Base-by-base conservation (phyloP, 1,284 basidiomycete species). In the Ganoderma multipileum region DNA sequence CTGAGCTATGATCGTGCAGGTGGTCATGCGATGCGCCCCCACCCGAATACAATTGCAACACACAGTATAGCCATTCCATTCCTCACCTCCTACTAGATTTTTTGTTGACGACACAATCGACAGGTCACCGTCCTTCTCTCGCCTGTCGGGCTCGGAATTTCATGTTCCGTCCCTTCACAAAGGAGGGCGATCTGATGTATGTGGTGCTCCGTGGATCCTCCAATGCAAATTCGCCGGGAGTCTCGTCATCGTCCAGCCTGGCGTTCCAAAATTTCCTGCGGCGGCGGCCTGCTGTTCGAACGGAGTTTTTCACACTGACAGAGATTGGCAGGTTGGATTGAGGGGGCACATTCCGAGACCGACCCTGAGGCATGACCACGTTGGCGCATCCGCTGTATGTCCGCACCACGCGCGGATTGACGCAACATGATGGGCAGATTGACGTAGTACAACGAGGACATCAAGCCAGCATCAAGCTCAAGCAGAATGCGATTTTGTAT, bases 401-500 rank as follows among this genome's bases (percentile, higher is more conserved):
- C 55, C 55, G 30, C 55, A 20, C 33, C 18, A 7, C 55, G 55
- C 18, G 55, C 18, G 28, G 16, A 33, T 18, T 33, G 28, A 30
- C 16, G 30, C 30, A 18, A 57, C 3, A 3, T 18, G 55, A 20
- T 36, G 55, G 23, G 6, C 33, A 57, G 55, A 36, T 57, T 14
- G 18, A 57, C 33, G 30, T 20, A 83, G 67, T 83, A 81, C 68
- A 74, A 77, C 1, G 73, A 77, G 33, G 82, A 81, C 6, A 77
- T 84, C 59, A 68, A 73, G 12, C 26, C 68, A 73, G 12, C 26
- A 73, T 9, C 78, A 79, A n/a, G n/a, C n/a, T n/a, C 62, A 70
- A 68, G 7, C 64, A 76, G 12, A 82, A 81, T 67, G 77, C 80
- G 0, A 72, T 81, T 11, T 70, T 82, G 11, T 82, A 80, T 64